These are phyloP conservation scores for Moniliophthora roreri DNA, from an alignment of 1,284 basidiomycete species.

Conservation along the genomic window DNA sequence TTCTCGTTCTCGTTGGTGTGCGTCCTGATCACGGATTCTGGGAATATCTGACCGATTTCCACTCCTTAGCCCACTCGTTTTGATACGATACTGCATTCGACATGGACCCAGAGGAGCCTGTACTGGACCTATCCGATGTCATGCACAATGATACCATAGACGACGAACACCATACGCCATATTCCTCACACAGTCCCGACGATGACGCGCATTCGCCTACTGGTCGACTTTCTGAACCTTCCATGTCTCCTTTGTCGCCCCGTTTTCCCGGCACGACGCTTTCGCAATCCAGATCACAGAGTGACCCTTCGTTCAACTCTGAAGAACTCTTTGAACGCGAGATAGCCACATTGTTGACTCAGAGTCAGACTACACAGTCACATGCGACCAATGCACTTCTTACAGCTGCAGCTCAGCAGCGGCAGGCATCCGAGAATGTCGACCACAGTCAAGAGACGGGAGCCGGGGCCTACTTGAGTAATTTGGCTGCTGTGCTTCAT, in stretches of 20 bases:
- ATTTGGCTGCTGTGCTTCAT: slow-evolving; percentile 71
- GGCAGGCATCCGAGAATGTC: slow-evolving; percentile 40
- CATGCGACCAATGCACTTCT: slow-evolving; percentile 55
- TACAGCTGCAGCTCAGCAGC: slow-evolving; percentile 60
- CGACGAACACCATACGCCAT: slow-evolving; percentile 34
- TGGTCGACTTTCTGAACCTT: slow-evolving; percentile 30
- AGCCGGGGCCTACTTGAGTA: slow-evolving; percentile 45
- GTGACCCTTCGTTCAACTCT: slow-evolving; percentile 44
- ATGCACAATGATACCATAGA: slow-evolving; percentile 71
- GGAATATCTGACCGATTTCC: not conserved
- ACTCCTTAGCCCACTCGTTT: not conserved
- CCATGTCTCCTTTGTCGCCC: slow-evolving; percentile 36
- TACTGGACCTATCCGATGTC: slow-evolving; percentile 74
- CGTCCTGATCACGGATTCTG: not conserved
- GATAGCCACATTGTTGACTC: slow-evolving; percentile 66
- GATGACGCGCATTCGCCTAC: slow-evolving; percentile 32
- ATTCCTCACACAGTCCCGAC: slow-evolving; percentile 23
- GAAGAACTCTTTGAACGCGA: slow-evolving; percentile 75
- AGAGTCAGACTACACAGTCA: slow-evolving; percentile 54
- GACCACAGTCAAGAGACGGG: slow-evolving; percentile 9
- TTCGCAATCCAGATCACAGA: slow-evolving; percentile 30
- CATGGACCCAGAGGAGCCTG: slow-evolving; percentile 63
- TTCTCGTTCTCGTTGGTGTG: not conserved
- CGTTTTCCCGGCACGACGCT: slow-evolving; percentile 30
- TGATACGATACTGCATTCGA: slow-evolving; percentile 7